Conservation (phyloP, 108 stramenopile species). For the Skeletonema potamos region DNA sequence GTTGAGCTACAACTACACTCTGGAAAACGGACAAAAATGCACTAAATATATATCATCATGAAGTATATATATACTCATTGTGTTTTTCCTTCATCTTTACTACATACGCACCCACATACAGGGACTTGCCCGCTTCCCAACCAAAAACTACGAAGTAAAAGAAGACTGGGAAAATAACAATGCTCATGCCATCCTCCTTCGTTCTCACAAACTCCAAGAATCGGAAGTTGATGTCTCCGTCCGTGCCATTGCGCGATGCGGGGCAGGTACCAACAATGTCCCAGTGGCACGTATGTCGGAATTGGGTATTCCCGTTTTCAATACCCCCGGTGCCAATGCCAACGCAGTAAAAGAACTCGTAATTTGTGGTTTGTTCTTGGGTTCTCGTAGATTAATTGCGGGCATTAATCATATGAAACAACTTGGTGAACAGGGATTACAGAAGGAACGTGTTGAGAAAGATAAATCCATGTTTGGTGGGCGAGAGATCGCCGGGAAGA, state of each 20-base stretch:
- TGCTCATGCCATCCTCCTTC: conserved; percentile 87
- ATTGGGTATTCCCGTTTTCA: conserved; percentile 95
- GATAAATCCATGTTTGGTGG: conserved; percentile 94
- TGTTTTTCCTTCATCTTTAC: background rate
- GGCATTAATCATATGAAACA: conserved; percentile 88
- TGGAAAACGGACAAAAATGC: background rate
- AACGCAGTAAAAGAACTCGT: conserved; percentile 96
- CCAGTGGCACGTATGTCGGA: conserved; percentile 92
- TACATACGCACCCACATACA: background rate
- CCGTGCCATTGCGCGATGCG: conserved; percentile 93
- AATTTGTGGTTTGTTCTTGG: conserved; percentile 88
- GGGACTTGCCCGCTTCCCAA: background rate
- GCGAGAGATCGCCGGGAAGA: conserved; percentile 90
- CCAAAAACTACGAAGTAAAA: background rate
- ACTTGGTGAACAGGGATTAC: conserved; percentile 80
- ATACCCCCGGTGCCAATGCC: conserved; percentile 97
- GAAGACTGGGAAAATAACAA: conserved; percentile 17
- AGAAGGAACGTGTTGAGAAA: conserved; percentile 88
- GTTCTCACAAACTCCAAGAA: conserved; percentile 88
- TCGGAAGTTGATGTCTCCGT: conserved; percentile 80
- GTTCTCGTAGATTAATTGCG: conserved; percentile 77
- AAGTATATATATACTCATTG: background rate
- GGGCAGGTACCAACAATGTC: conserved; percentile 95
- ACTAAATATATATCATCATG: background rate
- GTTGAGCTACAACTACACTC: background rate